A percentile compares a stretch with the other conserved stretches of the same genome.
Evolutionary conservation across 176 grass and related monocot species (phyloP).

Genomic region (Puya raimondii): DNA sequence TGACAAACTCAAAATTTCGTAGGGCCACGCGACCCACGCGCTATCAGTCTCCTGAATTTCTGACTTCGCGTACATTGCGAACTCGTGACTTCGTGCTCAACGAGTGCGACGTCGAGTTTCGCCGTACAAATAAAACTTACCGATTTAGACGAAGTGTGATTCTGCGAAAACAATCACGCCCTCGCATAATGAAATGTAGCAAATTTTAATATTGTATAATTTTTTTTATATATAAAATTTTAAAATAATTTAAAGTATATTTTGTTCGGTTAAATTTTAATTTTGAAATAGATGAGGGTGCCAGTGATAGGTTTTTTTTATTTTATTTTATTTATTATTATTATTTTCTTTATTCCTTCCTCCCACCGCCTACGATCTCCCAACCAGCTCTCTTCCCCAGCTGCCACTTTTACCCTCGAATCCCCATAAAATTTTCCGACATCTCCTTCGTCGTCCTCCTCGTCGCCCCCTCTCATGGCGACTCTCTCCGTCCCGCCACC

Average conservation of each 20-base stretch:
- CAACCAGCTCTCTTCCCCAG: neutral
- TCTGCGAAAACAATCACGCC: no score
- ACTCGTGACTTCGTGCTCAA: no score
- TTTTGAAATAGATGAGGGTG: neutral
- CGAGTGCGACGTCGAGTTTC: no score
- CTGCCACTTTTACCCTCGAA: slow-evolving; percentile 4
- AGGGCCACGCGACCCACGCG: no score
- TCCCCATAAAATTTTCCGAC: neutral
- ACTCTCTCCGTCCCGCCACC: slow-evolving; percentile 9
- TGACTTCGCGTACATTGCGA: no score
- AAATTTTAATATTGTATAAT: no score
- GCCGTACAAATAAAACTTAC: no score
- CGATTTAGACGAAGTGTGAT: no score
- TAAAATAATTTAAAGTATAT: neutral
- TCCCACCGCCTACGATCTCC: neutral
- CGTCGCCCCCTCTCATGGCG: slow-evolving; percentile 13
- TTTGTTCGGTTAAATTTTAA: neutral
- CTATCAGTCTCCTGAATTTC: no score
- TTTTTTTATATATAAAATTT: no score
- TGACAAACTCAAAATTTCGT: no score
- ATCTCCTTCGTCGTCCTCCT: slow-evolving; percentile 1
- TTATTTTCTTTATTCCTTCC: neutral
- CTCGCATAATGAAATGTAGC: no score
- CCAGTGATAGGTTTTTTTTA: neutral
- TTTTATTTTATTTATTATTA: neutral